Evolutionary conservation across 495 filamentous ascomycete species (phyloP).

Genomic region (Opeltia flavorubescens): DNA sequence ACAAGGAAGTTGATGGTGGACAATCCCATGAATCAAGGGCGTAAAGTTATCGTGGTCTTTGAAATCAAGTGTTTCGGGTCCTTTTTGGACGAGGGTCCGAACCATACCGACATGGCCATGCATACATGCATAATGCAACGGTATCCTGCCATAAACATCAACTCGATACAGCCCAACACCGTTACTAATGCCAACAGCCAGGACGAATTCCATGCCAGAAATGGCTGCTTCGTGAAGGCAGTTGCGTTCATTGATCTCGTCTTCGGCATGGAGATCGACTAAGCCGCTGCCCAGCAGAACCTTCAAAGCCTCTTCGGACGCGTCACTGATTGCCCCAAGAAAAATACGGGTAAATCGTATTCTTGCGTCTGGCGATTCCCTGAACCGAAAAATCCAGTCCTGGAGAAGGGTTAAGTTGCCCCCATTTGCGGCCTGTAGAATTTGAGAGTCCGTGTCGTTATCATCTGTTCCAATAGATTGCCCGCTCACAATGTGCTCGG

Average conservation of each 20-base stretch:
- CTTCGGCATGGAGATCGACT: conserved; percentile 75
- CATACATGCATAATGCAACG: conserved; percentile 92
- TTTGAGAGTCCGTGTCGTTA: conserved; percentile 70
- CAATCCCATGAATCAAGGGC: conserved; percentile 85
- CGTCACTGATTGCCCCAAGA: conserved; percentile 72
- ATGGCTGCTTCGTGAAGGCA: conserved; percentile 92
- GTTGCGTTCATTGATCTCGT: conserved; percentile 95
- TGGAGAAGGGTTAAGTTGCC: conserved; percentile 51
- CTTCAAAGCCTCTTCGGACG: conserved; percentile 60
- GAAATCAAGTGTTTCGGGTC: conserved; percentile 56
- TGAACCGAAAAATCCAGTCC: conserved; percentile 47
- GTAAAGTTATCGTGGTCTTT: conserved; percentile 97
- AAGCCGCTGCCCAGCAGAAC: conserved; percentile 65
- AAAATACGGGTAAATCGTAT: conserved; percentile 81
- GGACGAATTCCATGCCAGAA: conserved; percentile 63
- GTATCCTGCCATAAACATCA: conserved; percentile 89
- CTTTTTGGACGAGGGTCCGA: conserved; percentile 46
- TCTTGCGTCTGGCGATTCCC: conserved; percentile 38
- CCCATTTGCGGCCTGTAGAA: conserved; percentile 71
- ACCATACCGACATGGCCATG: conserved; percentile 82
- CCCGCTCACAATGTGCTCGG: conserved; percentile 48
- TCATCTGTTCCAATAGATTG: conserved; percentile 61
- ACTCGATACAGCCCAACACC: conserved; percentile 61
- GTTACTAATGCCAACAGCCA: conserved; percentile 54
- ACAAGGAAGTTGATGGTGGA: conserved; percentile 64